phyloP scores from a whole-genome alignment of 225 moss, liverwort and hornwort genomes.

The Ulota crispa region DNA sequence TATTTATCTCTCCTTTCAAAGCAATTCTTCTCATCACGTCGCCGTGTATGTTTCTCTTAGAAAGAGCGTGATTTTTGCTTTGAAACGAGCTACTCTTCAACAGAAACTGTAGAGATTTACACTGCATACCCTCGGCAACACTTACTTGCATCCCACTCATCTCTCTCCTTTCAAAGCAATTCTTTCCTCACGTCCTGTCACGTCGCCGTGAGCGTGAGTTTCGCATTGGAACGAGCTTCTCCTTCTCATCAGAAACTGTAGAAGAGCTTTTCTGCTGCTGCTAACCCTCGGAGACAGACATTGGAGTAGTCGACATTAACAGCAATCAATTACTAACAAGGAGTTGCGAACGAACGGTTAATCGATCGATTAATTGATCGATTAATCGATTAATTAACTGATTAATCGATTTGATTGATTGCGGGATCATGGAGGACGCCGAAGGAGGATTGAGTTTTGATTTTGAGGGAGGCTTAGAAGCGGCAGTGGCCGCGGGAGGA shows the following conservation, averaged over 20 bases:
- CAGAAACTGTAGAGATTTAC: not conserved
- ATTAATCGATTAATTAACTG: too few relatives aligned
- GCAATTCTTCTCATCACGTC: not conserved
- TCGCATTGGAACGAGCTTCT: too few relatives aligned
- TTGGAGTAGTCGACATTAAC: not conserved
- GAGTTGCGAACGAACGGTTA: conserved; percentile 22
- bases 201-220: too few relatives aligned
- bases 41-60: too few relatives aligned
- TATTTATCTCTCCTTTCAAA: not conserved
- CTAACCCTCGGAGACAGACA: not conserved
- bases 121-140: not conserved
- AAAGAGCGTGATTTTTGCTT: not conserved
- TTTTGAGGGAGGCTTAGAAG: conserved; percentile 92
- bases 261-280: too few relatives aligned
- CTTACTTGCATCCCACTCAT: not conserved
- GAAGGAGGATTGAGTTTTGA: conserved; percentile 94
- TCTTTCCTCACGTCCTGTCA: not conserved
- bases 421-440: conserved; percentile 77
- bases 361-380: too few relatives aligned
- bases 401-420: conserved; percentile 9
- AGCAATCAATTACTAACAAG: not conserved
- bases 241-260: too few relatives aligned
- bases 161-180: too few relatives aligned
- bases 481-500: conserved; percentile 44
- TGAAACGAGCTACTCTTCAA: not conserved